Evolutionary conservation across 805 yeast genomes (phyloP).

Genomic region (Ogataea kodamae): DNA sequence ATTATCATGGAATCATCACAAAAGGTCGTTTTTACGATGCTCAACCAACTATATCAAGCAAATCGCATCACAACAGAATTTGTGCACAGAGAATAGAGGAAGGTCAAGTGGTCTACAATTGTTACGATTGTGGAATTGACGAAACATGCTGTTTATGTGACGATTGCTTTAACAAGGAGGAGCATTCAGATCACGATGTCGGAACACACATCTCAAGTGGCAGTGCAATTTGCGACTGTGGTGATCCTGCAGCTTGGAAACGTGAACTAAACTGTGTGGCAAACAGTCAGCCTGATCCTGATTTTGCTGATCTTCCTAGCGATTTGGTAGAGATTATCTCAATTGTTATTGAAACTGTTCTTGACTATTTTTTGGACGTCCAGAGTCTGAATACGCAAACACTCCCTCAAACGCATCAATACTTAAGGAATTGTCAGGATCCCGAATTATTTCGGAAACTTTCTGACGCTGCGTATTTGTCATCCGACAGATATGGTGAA

Average conservation of each 20-base stretch:
- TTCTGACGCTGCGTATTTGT: conserved; percentile 35
- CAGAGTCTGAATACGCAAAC: conserved; percentile 34
- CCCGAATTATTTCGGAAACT: conserved; percentile 7
- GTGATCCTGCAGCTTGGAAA: conserved; percentile 65
- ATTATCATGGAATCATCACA: conserved; percentile 5
- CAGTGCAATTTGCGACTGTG: conserved; percentile 70
- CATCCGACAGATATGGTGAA: conserved; percentile 32
- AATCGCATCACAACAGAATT: conserved; percentile 54
- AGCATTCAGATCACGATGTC: conserved; percentile 67
- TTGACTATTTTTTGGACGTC: conserved; percentile 42
- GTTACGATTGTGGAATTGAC: conserved; percentile 74
- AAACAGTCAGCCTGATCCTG: conserved; percentile 13
- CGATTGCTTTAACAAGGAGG: conserved; percentile 65
- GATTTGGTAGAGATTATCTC: conserved; percentile 23
- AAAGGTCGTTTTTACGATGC: conserved; percentile 23
- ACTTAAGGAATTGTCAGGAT: conserved; percentile 3
- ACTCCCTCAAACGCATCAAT: conserved; percentile 16
- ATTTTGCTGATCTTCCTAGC: conserved; percentile 19
- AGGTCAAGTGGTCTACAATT: conserved; percentile 68
- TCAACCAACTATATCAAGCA: conserved; percentile 19
- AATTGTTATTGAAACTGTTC: conserved; percentile 28
- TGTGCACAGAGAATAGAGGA: conserved; percentile 62
- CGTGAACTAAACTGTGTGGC: conserved; percentile 46
- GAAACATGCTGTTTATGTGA: conserved; percentile 75
- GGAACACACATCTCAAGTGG: conserved; percentile 47